phyloP scores from a whole-genome alignment of 768 basidiomycete genomes.

The Tylopilus plumbeoviolaceoides region DNA sequence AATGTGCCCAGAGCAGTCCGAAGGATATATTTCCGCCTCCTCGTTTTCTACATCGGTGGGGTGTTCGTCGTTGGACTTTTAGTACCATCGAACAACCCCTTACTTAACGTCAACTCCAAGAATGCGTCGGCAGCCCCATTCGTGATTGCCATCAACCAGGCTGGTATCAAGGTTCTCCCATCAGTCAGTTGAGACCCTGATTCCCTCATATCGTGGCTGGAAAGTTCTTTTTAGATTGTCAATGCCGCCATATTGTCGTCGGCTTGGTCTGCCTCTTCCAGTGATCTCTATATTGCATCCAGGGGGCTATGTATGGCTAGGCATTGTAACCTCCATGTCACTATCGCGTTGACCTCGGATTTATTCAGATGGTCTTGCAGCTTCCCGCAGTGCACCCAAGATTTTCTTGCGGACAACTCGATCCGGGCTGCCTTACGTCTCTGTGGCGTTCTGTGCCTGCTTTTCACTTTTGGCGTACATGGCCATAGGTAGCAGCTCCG shows the following conservation, averaged over 20 bases:
- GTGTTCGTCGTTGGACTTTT: slow-evolving; percentile 42
- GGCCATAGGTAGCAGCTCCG: slow-evolving; percentile 32
- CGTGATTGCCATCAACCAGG: slow-evolving; percentile 46
- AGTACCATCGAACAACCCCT: slow-evolving; percentile 40
- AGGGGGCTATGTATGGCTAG: slow-evolving; percentile 28
- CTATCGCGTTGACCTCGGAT: slow-evolving; percentile 16
- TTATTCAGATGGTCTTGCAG: slow-evolving; percentile 45
- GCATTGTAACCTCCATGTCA: background rate
- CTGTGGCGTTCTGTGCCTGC: slow-evolving; percentile 25
- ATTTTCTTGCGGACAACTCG: slow-evolving; percentile 33
- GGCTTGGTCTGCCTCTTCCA: slow-evolving; percentile 37
- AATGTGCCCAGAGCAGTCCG: slow-evolving; percentile 26
- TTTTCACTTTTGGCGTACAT: slow-evolving; percentile 37
- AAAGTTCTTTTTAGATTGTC: background rate
- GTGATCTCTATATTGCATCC: slow-evolving; percentile 34
- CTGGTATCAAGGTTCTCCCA: slow-evolving; percentile 52
- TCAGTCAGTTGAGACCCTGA: slow-evolving; percentile 26
- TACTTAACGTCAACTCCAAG: slow-evolving; percentile 32
- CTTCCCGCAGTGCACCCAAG: slow-evolving; percentile 38
- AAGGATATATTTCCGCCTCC: slow-evolving; percentile 37
- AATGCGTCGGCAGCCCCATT: slow-evolving; percentile 46
- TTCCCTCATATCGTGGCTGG: background rate
- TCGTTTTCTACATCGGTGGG: slow-evolving; percentile 21
- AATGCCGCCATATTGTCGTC: slow-evolving; percentile 29
- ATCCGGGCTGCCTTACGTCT: slow-evolving; percentile 41